Conservation (phyloP, 2,329 filamentous ascomycete species). For the Gremmenia infestans region DNA sequence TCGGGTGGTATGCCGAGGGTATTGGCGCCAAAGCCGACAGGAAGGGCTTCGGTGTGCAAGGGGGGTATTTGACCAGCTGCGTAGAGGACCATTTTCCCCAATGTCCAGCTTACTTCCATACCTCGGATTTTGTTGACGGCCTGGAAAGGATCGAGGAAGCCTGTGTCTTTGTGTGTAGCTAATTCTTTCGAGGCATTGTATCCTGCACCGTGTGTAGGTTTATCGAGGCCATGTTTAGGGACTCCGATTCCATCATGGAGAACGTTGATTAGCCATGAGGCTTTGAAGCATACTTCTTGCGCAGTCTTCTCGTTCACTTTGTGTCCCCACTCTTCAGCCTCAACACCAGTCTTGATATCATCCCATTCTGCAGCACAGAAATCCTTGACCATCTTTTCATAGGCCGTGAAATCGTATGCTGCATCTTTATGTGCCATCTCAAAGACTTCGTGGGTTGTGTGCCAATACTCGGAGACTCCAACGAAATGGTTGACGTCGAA, state of each 20-base stretch:
- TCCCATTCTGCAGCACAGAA: constrained; percentile 86
- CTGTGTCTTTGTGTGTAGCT: constrained; percentile 64
- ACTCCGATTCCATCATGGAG: constrained; percentile 94
- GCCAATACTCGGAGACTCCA: constrained; percentile 97
- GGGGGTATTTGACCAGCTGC: constrained; percentile 83
- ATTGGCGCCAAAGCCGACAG: constrained; percentile 93
- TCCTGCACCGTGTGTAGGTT: constrained; percentile 33
- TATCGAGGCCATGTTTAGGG: constrained; percentile 58
- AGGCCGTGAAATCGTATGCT: constrained; percentile 84
- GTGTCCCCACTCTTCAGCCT: constrained; percentile 65
- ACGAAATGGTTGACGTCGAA: constrained; percentile 98
- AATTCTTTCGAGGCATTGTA: constrained; percentile 71
- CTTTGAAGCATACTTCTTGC: constrained; percentile 92
- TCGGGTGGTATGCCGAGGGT: constrained; percentile 57
- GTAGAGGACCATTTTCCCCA: constrained; percentile 95
- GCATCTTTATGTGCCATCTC: constrained; percentile 68
- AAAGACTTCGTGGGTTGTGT: constrained; percentile 94
- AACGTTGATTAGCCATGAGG: constrained; percentile 95
- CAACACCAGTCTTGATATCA: constrained; percentile 63
- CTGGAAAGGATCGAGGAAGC: constrained; percentile 80
- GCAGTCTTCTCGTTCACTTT: constrained; percentile 71
- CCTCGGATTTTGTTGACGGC: constrained; percentile 88
- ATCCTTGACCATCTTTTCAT: constrained; percentile 76
- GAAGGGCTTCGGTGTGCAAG: constrained; percentile 52
- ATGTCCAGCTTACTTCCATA: constrained; percentile 92